Conservation (phyloP, 2,329 filamentous ascomycete genomes). For the Nannizziopsis barbatae region DNA sequence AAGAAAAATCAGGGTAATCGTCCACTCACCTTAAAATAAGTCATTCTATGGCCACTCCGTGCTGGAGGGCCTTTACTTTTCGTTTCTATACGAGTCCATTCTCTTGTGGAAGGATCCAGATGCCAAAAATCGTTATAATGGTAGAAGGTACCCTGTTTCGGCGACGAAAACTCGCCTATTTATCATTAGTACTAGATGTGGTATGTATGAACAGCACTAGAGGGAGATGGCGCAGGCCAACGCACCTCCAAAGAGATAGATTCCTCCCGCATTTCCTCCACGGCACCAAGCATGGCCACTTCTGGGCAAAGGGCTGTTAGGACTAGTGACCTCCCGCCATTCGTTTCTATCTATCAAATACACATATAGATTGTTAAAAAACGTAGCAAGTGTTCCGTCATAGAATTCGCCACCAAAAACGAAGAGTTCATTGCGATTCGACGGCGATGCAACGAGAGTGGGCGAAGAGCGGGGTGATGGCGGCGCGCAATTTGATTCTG, state of each 20-base stretch:
- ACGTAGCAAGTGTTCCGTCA: slow-evolving; percentile 72
- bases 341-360: slow-evolving; percentile 73
- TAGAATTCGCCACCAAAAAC: slow-evolving; percentile 93
- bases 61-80: slow-evolving; percentile 65
- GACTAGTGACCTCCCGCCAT: slow-evolving; percentile 82
- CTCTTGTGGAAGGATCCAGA: slow-evolving; percentile 67
- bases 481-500: slow-evolving; percentile 61
- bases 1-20: neutral
- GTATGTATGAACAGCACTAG: neutral
- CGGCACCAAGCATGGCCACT: slow-evolving; percentile 93
- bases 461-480: slow-evolving; percentile 70
- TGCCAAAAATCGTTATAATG: slow-evolving; percentile 99
- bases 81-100: slow-evolving; percentile 82
- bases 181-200: neutral
- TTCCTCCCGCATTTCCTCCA: slow-evolving; percentile 68
- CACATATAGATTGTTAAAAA: slow-evolving; percentile 56
- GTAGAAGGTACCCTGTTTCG: slow-evolving; percentile 96
- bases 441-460: slow-evolving; percentile 72
- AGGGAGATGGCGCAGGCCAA: neutral
- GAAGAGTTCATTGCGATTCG: slow-evolving; percentile 76
- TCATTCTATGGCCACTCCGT: slow-evolving; percentile 88
- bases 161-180: slow-evolving; percentile 75
- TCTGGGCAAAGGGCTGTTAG: slow-evolving; percentile 80
- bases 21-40: slow-evolving; percentile 60
- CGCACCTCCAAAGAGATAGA: slow-evolving; percentile 77